Evolutionary conservation across 768 basidiomycete genomes (phyloP).

Genomic region (Mycena kentingensis): DNA sequence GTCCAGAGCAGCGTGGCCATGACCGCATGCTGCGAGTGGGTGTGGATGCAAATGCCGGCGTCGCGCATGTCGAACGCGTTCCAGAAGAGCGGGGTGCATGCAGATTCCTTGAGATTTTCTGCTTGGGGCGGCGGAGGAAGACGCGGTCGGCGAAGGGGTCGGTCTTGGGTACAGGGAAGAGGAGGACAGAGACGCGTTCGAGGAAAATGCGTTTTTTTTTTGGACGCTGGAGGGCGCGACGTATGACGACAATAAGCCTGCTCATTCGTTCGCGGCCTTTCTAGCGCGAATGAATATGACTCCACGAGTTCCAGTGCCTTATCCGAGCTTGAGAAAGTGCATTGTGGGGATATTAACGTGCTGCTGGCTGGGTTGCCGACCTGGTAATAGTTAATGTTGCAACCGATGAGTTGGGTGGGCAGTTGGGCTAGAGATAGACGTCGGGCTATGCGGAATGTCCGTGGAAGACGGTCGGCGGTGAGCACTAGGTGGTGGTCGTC

Average conservation of each 20-base stretch:
- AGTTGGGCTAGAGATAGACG: conserved; percentile 36
- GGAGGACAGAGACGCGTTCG: conserved; percentile 84
- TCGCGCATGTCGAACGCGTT: conserved; percentile 80
- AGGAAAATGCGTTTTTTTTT: conserved; percentile 85
- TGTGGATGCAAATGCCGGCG: conserved; percentile 88
- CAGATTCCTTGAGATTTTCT: conserved; percentile 79
- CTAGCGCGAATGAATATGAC: conserved; percentile 75
- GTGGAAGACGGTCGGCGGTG: conserved; percentile 63
- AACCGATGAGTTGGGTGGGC: conserved; percentile 88
- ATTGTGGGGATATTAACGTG: conserved; percentile 1
- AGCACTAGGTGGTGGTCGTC: conserved; percentile 52
- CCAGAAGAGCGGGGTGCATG: conserved; percentile 91
- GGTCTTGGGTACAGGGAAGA: conserved; percentile 65
- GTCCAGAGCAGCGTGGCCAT: conserved; percentile 83
- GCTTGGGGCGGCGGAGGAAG: conserved; percentile 74
- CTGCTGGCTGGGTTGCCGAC: conserved; percentile 28
- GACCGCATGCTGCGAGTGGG: conserved; percentile 88
- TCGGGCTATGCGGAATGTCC: conserved; percentile 39
- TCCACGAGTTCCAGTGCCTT: conserved; percentile 90
- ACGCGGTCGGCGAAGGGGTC: conserved; percentile 69
- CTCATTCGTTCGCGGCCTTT: conserved; percentile 39
- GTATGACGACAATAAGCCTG: conserved; percentile 70
- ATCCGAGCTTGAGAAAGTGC: conserved; percentile 58
- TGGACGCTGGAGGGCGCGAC: conserved; percentile 90
- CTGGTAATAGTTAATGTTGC: conserved; percentile 81